A percentile compares a stretch with the other conserved stretches of the same genome.
Evolutionary conservation across 2,329 filamentous ascomycete genomes (phyloP).

Genomic region (Botrytis aclada): DNA sequence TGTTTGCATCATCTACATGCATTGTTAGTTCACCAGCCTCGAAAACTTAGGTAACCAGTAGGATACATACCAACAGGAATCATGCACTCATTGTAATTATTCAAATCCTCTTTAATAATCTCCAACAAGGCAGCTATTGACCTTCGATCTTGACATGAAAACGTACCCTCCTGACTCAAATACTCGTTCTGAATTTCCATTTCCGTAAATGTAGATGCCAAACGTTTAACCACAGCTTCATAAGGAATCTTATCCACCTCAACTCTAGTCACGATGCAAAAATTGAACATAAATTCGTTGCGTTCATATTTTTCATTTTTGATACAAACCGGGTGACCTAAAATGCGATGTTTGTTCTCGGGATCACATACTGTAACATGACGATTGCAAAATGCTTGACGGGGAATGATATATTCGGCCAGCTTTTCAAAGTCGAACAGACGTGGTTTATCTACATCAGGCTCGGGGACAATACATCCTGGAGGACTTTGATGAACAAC

Average conservation of each 20-base stretch:
- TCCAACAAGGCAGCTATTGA: slow-evolving; percentile 81
- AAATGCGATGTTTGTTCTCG: slow-evolving; percentile 67
- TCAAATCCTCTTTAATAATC: slow-evolving; percentile 79
- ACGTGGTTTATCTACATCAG: slow-evolving; percentile 50
- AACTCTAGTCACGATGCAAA: slow-evolving; percentile 76
- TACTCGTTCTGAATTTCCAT: slow-evolving; percentile 91
- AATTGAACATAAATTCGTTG: slow-evolving; percentile 99
- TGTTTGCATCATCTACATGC: slow-evolving; percentile 77
- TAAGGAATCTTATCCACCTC: slow-evolving; percentile 71
- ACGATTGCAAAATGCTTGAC: slow-evolving; percentile 91
- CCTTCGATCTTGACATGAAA: slow-evolving; percentile 51
- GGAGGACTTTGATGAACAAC: slow-evolving; percentile 61
- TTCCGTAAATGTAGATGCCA: slow-evolving; percentile 81
- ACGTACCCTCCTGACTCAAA: slow-evolving; percentile 52
- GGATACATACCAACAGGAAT: slow-evolving; percentile 76
- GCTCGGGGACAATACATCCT: slow-evolving; percentile 56
- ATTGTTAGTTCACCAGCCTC: slow-evolving; percentile 19
- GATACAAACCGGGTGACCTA: slow-evolving; percentile 88
- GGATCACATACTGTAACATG: slow-evolving; percentile 76
- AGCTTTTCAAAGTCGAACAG: slow-evolving; percentile 84
- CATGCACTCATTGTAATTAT: slow-evolving; percentile 98
- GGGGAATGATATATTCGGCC: slow-evolving; percentile 89
- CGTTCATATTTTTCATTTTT: slow-evolving; percentile 77
- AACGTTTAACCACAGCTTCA: slow-evolving; percentile 78
- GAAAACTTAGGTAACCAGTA: not conserved